phyloP scores from a whole-genome alignment of 768 basidiomycete species.

The Mycena leptocephala region DNA sequence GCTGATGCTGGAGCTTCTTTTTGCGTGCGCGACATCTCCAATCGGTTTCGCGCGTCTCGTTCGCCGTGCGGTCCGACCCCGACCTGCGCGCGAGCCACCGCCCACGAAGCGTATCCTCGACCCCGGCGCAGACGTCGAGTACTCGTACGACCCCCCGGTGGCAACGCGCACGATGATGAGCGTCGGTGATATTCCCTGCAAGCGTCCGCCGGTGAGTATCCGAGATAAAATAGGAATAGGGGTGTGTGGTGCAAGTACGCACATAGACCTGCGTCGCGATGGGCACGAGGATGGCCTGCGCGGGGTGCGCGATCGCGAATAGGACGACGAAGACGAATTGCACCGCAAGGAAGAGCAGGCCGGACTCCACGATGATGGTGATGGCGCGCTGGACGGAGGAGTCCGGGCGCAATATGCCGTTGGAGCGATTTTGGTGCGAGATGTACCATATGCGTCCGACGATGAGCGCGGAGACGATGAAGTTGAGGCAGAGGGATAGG shows the following conservation, averaged over 20 bases:
- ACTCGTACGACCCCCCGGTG: constrained; percentile 18
- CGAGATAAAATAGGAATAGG: not conserved
- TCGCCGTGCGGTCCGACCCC: not conserved
- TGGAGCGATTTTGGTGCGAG: constrained; percentile 35
- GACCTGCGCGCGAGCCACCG: not conserved
- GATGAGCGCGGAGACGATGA: constrained; percentile 60
- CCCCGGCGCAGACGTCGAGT: not conserved
- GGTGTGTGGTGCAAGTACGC: not conserved
- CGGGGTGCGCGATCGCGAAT: constrained; percentile 50
- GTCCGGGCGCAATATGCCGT: constrained; percentile 15
- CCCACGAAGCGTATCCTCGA: not conserved
- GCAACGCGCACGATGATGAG: constrained; percentile 38
- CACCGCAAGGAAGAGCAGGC: constrained; percentile 55
- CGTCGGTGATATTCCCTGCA: constrained; percentile 35
- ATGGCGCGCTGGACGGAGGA: constrained; percentile 44
- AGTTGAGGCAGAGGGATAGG: constrained; percentile 60
- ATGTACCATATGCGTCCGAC: constrained; percentile 55
- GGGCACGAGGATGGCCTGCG: constrained; percentile 54
- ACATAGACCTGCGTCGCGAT: constrained; percentile 60
- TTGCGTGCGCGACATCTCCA: constrained; percentile 10
- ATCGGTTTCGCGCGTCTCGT: not conserved
- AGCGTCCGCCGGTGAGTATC: not conserved
- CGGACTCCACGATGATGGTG: constrained; percentile 57
- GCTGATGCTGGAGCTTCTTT: not conserved
- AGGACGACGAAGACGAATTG: constrained; percentile 60